Evolutionary conservation across 129 eudicot genomes (phyloP).

Genomic region (Helianthus annuus): HanXRQr2.0-SUNRISE NC_035449.2:2143917-2144416

Average conservation of each 20-base stretch:
- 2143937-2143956: no score
- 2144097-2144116: no score
- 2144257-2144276: constrained; percentile 2
- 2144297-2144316: background rate
- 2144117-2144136: no score
- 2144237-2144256: background rate
- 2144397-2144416: constrained; percentile 47
- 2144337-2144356: constrained; percentile 30
- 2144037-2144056: no score
- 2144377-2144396: constrained; percentile 59
- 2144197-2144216: background rate
- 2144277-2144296: background rate
- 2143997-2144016: no score
- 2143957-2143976: no score
- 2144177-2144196: background rate
- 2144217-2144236: background rate
- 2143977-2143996: no score
- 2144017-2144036: no score
- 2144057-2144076: background rate
- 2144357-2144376: constrained; percentile 59
- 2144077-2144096: background rate
- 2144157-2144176: constrained; percentile 4
- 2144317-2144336: no score
- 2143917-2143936: no score
- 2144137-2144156: background rate